phyloP scores from a whole-genome alignment of 106 monocot species.

The Ottelia alismoides region DNA sequence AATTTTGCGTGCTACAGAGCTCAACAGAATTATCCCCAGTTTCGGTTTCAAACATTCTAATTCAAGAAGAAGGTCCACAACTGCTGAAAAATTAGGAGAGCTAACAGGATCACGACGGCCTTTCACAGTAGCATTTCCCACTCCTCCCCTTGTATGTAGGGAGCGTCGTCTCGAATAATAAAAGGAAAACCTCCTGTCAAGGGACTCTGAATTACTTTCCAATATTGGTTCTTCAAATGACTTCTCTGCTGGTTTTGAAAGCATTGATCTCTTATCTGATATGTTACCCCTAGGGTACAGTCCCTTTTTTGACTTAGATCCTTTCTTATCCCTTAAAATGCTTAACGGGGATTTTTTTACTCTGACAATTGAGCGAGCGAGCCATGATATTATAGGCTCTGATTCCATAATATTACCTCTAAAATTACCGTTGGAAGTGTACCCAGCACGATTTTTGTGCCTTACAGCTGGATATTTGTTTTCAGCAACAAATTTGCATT shows the following conservation, averaged over 20 bases:
- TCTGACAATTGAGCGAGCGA: slow-evolving; percentile 35
- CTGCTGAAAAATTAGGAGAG: slow-evolving; percentile 3
- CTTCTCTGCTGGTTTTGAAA: not conserved
- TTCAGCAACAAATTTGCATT: slow-evolving; percentile 19
- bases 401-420: slow-evolving; percentile 31
- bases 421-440: slow-evolving; percentile 12
- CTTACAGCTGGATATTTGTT: slow-evolving; percentile 13
- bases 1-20: slow-evolving; percentile 2
- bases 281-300: not conserved
- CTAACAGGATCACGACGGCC: not conserved
- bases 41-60: slow-evolving; percentile 9
- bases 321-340: slow-evolving; percentile 23
- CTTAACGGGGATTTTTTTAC: slow-evolving; percentile 20
- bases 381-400: slow-evolving; percentile 76
- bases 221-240: not conserved
- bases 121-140: not conserved
- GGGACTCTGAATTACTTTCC: not conserved
- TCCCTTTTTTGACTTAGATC: not conserved
- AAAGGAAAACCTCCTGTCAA: slow-evolving; percentile 24
- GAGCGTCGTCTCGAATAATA: slow-evolving; percentile 68
- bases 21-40: slow-evolving; percentile 18
- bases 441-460: slow-evolving; percentile 11
- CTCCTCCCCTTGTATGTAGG: slow-evolving; percentile 17
- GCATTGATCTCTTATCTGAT: not conserved
- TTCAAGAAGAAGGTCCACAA: slow-evolving; percentile 9